phyloP scores from a whole-genome alignment of 2,329 filamentous ascomycete species.

The Botryotinia calthae region DNA sequence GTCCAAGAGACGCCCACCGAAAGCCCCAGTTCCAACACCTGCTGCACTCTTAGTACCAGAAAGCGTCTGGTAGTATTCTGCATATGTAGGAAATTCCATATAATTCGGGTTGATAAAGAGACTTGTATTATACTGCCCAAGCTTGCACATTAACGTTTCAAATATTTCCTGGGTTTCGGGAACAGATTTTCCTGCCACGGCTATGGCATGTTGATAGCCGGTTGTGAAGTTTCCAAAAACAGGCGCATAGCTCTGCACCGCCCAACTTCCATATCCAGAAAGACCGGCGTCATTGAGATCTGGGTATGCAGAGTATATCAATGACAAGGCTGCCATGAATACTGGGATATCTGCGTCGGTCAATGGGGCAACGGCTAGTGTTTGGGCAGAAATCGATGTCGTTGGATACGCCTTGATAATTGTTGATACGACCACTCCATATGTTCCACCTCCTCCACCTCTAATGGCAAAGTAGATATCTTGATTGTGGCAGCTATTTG shows the following conservation, averaged over 20 bases:
- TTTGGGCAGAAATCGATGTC: slow-evolving; percentile 31
- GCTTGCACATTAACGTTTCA: slow-evolving; percentile 11
- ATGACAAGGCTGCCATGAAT: slow-evolving; percentile 33
- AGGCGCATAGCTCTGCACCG: slow-evolving; percentile 29
- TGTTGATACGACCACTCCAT: slow-evolving; percentile 41
- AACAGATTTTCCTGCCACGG: slow-evolving; percentile 34
- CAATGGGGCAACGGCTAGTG: slow-evolving; percentile 31
- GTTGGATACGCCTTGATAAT: slow-evolving; percentile 45
- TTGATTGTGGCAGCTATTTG: slow-evolving; percentile 27
- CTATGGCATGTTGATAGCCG: slow-evolving; percentile 37
- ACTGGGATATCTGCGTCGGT: slow-evolving; percentile 32
- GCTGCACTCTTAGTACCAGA: slow-evolving; percentile 28
- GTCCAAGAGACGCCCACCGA: slow-evolving; percentile 38
- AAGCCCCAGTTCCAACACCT: slow-evolving; percentile 24
- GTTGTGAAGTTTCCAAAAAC: slow-evolving; percentile 34
- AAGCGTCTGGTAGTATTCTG: slow-evolving; percentile 37
- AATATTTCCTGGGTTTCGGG: slow-evolving; percentile 28
- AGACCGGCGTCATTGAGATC: slow-evolving; percentile 39
- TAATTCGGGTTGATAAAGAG: slow-evolving; percentile 23
- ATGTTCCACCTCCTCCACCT: slow-evolving; percentile 39
- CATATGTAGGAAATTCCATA: slow-evolving; percentile 32
- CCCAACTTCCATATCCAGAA: slow-evolving; percentile 35
- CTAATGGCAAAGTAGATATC: slow-evolving; percentile 41
- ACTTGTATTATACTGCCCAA: slow-evolving; percentile 13
- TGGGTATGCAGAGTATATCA: slow-evolving; percentile 38